These are phyloP conservation scores for Fusarium poae DNA, from an alignment of 2,329 filamentous ascomycete genomes.

Conservation along the genomic window DNA sequence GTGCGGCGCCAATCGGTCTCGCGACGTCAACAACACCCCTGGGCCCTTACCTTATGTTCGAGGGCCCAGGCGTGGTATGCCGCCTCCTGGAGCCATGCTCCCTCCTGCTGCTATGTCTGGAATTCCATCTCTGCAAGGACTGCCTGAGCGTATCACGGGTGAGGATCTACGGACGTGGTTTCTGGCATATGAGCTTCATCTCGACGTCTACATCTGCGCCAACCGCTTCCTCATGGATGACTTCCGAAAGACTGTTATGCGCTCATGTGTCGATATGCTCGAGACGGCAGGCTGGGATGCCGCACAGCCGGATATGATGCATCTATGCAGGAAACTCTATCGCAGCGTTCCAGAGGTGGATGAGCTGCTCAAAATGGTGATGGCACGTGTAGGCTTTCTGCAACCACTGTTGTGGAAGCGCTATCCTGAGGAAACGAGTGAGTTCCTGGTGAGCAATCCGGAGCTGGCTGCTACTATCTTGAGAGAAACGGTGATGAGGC, in stretches of 20 bases:
- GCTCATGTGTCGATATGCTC: constrained; percentile 61
- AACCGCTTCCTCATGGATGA: constrained; percentile 62
- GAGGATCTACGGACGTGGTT: constrained; percentile 64
- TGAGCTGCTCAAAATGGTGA: constrained; percentile 61
- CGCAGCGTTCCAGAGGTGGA: constrained; percentile 60
- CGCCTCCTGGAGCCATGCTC: constrained; percentile 11
- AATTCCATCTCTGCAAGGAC: constrained; percentile 4
- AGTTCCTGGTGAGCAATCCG: constrained; percentile 60
- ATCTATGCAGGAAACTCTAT: constrained; percentile 59
- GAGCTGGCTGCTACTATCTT: constrained; percentile 62
- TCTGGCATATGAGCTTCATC: constrained; percentile 60
- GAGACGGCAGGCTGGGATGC: constrained; percentile 59
- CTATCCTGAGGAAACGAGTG: constrained; percentile 56
- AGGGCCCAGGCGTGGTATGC: constrained; percentile 20
- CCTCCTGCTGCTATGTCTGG: constrained; percentile 8
- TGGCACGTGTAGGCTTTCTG: constrained; percentile 63
- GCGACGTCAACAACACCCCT: constrained; percentile 11
- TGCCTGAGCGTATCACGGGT: constrained; percentile 53
- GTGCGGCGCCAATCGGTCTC: constrained; percentile 41
- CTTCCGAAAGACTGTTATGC: constrained; percentile 59
- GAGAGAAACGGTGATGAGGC: constrained; percentile 60
- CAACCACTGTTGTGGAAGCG: constrained; percentile 60
- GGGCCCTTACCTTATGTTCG: constrained; percentile 7
- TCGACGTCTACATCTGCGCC: constrained; percentile 65
- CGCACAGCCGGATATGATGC: constrained; percentile 59